Conservation (phyloP, 352 stramenopile species). For the Globisporangium perplexum region DNA sequence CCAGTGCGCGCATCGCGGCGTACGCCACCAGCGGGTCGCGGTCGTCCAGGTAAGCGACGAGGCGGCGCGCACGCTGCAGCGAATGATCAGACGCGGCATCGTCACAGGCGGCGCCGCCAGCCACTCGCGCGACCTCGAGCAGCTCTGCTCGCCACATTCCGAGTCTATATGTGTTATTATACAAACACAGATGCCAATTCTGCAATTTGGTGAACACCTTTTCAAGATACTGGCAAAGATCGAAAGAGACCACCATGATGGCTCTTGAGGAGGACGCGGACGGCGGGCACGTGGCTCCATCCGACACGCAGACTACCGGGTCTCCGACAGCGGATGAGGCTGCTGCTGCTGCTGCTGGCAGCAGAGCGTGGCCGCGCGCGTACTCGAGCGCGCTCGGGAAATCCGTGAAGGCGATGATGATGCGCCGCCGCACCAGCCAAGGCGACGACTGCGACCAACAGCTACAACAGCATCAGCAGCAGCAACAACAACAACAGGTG, state of each 20-base stretch:
- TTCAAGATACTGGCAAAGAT: neutral
- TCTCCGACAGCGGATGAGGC: neutral
- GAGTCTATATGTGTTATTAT: too few relatives aligned
- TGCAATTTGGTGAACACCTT: neutral
- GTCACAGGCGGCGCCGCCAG: too few relatives aligned
- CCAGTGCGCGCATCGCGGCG: conserved; percentile 32
- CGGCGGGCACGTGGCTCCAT: neutral
- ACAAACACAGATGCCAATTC: too few relatives aligned
- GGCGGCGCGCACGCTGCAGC: too few relatives aligned
- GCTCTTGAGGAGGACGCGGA: conserved; percentile 4
- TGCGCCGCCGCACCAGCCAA: conserved; percentile 11
- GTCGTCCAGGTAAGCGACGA: conserved; percentile 16
- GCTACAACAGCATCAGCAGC: neutral
- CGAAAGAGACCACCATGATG: conserved; percentile 11
- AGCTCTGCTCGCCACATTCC: too few relatives aligned
- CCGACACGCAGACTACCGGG: neutral
- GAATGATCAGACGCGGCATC: too few relatives aligned
- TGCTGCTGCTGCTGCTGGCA: neutral
- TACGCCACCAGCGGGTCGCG: conserved; percentile 38
- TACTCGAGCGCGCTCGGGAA: conserved; percentile 46
- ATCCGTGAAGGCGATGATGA: conserved; percentile 56
- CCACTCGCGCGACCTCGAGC: too few relatives aligned
- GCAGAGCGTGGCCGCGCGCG: conserved; percentile 11
- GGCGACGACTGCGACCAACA: neutral
- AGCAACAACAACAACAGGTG: conserved; percentile 6